Conservation (phyloP, 768 basidiomycete species). For the Brasilioporus rufonigricans region DNA sequence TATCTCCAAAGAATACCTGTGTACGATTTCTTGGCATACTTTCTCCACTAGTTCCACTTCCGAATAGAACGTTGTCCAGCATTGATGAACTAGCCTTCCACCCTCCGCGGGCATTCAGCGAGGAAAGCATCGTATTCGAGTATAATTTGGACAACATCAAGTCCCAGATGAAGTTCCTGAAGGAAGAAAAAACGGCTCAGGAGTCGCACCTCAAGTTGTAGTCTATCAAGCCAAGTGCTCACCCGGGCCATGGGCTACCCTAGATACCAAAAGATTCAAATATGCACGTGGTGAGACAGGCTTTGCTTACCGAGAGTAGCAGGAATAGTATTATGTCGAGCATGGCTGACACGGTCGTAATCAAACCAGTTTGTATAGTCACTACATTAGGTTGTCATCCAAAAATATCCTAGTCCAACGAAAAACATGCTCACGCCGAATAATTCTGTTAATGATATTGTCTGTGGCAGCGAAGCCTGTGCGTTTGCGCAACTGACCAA, state of each 20-base stretch:
- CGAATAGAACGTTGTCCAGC: conserved; percentile 12
- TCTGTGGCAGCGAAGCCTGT: conserved; percentile 44
- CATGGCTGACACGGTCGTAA: conserved; percentile 8
- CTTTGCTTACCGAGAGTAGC: neutral
- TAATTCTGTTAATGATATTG: conserved; percentile 39
- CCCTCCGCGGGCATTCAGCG: conserved; percentile 22
- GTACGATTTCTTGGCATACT: neutral
- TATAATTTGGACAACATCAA: conserved; percentile 29
- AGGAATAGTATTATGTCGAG: conserved; percentile 25
- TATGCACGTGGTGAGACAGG: neutral
- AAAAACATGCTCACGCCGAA: conserved; percentile 31
- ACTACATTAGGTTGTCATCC: conserved; percentile 9
- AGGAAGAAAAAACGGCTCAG: neutral
- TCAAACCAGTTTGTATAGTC: conserved; percentile 30
- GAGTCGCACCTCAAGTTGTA: no score
- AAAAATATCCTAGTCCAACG: neutral
- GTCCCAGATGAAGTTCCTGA: conserved; percentile 25
- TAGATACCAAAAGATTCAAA: neutral
- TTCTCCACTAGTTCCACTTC: neutral
- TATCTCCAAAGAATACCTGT: conserved; percentile 9
- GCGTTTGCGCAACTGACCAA: conserved; percentile 28
- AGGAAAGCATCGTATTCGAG: conserved; percentile 23
- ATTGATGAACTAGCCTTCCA: conserved; percentile 12
- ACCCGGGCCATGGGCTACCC: conserved; percentile 3
- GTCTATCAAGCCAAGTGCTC: neutral